Evolutionary conservation across 2,329 filamentous ascomycete species (phyloP).

Genomic region (Aaosphaeria arxii): DNA sequence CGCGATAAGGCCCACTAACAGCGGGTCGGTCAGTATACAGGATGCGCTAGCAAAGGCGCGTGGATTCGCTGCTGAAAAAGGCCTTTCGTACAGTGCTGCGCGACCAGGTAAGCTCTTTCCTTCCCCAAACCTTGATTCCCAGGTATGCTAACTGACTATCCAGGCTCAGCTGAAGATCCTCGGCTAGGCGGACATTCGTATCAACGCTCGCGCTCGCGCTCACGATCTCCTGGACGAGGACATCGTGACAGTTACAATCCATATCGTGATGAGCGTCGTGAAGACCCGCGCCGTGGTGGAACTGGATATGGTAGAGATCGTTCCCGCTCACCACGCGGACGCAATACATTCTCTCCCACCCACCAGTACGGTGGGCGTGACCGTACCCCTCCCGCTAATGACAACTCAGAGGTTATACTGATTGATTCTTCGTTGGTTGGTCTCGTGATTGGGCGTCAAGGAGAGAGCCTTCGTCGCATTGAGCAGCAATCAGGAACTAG

Average conservation of each 20-base stretch:
- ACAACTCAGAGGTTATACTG: conserved; percentile 76
- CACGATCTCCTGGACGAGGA: conserved; percentile 57
- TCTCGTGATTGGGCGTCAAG: conserved; percentile 85
- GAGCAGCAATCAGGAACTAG: conserved; percentile 79
- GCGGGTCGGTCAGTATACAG: conserved; percentile 77
- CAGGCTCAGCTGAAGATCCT: conserved; percentile 39
- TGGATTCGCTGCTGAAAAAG: conserved; percentile 76
- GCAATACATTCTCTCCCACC: conserved; percentile 59
- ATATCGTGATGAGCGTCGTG: conserved; percentile 81
- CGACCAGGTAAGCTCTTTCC: conserved; percentile 48
- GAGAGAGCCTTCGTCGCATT: conserved; percentile 82
- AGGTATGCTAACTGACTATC: neutral
- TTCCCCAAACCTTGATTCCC: conserved; percentile 10
- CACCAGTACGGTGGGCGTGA: conserved; percentile 49
- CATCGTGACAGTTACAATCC: conserved; percentile 74
- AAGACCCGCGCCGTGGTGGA: conserved; percentile 58
- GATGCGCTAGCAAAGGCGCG: conserved; percentile 84
- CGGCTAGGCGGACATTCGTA: conserved; percentile 56
- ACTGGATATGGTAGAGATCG: conserved; percentile 65
- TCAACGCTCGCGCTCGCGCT: conserved; percentile 69
- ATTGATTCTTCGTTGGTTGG: conserved; percentile 86
- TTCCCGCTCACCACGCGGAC: conserved; percentile 67
- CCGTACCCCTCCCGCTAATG: conserved; percentile 62
- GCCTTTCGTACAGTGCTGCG: conserved; percentile 53
- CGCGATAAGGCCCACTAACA: conserved; percentile 73